These are phyloP conservation scores for Lineolata rhizophorae DNA, from an alignment of 495 filamentous ascomycete species.

Conservation along the genomic window DNA sequence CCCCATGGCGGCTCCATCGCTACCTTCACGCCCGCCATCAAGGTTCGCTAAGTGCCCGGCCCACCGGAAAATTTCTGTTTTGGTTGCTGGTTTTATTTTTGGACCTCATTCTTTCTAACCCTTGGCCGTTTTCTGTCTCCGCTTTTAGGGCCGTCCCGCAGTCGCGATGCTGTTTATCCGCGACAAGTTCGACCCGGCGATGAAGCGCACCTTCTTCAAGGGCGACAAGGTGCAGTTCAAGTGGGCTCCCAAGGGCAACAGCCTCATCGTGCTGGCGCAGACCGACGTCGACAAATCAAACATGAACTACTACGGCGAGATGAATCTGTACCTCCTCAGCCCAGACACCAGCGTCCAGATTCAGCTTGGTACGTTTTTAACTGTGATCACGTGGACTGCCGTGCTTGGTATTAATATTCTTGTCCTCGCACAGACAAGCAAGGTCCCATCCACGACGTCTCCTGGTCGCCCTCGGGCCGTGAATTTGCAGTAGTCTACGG, in stretches of 20 bases:
- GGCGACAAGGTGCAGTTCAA: constrained; percentile 96
- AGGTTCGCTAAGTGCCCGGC: constrained; percentile 89
- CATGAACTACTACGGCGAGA: constrained; percentile 98
- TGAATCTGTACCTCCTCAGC: constrained; percentile 85
- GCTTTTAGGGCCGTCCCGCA: no score
- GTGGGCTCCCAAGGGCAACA: constrained; percentile 84
- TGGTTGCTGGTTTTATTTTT: no score
- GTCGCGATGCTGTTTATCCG: no score
- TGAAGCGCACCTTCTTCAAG: constrained; percentile 99
- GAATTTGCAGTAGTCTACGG: constrained; percentile 96
- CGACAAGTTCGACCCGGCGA: no score
- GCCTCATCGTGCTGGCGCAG: constrained; percentile 84
- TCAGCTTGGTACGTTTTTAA: constrained; percentile 35
- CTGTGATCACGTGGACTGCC: not conserved
- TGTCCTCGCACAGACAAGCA: constrained; percentile 54
- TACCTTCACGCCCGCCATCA: constrained; percentile 75
- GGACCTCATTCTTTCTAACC: no score
- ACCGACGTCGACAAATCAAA: constrained; percentile 95
- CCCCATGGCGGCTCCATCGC: constrained; percentile 76
- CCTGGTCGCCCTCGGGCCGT: constrained; percentile 92
- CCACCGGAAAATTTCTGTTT: no score
- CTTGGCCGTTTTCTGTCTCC: constrained; percentile 59
- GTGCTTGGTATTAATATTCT: no score
- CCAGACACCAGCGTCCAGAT: constrained; percentile 82
- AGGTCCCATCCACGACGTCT: constrained; percentile 91